phyloP scores from a whole-genome alignment of 2,329 filamentous ascomycete genomes.

The Fusarium virguliforme region DNA sequence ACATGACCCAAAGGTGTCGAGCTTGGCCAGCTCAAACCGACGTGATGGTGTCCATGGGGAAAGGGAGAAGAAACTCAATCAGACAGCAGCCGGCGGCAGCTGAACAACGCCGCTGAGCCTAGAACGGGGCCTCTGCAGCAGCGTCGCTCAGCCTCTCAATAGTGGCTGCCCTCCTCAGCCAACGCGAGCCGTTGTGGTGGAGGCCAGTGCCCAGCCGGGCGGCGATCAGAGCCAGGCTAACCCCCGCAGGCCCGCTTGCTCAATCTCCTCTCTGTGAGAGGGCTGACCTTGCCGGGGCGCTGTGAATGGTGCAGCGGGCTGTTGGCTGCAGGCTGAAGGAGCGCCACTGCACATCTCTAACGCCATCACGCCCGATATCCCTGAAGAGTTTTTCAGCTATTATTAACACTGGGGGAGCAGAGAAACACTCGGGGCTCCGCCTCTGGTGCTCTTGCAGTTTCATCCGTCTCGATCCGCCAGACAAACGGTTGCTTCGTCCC shows the following conservation, averaged over 20 bases:
- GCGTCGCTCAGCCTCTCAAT: slow-evolving; percentile 1
- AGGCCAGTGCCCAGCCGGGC: neutral
- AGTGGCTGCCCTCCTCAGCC: slow-evolving; percentile 2
- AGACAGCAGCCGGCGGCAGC: neutral
- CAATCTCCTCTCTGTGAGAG: slow-evolving; percentile 4
- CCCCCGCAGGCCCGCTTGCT: neutral
- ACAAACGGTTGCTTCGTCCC: neutral
- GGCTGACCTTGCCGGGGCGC: neutral
- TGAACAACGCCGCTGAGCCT: slow-evolving; percentile 2
- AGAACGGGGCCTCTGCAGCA: slow-evolving; percentile 9
- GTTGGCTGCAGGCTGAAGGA: slow-evolving; percentile 5
- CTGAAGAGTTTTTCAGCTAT: slow-evolving; percentile 3
- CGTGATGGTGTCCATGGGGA: neutral
- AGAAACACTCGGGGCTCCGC: neutral
- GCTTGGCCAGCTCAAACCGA: neutral
- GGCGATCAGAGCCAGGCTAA: slow-evolving; percentile 3
- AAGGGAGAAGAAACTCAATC: slow-evolving; percentile 4
- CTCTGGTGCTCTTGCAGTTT: neutral
- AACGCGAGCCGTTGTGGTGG: slow-evolving; percentile 1
- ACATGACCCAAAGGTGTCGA: slow-evolving; percentile 4
- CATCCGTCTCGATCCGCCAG: neutral
- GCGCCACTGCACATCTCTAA: slow-evolving; percentile 10
- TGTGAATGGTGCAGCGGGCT: neutral
- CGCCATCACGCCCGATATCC: slow-evolving; percentile 4
- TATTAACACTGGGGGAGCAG: neutral